These are phyloP conservation scores for Lentinula edodes DNA, from an alignment of 768 basidiomycete genomes.

Conservation along the genomic window DNA sequence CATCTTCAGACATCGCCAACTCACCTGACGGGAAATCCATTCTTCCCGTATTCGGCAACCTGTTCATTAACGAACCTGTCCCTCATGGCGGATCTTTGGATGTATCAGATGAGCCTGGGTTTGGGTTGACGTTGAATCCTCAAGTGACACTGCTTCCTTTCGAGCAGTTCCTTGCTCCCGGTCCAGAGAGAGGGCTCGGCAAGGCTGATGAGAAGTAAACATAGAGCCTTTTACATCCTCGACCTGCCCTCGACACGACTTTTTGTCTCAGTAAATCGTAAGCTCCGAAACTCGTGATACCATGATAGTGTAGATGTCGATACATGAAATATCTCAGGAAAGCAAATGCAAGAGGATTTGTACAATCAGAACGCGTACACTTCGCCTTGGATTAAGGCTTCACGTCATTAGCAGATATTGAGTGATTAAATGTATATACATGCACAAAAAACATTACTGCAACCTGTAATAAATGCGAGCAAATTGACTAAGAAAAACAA, in stretches of 20 bases:
- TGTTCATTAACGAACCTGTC: conserved; percentile 5
- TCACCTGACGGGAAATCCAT: conserved; percentile 5
- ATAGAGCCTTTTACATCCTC: neutral
- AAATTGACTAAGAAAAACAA: neutral
- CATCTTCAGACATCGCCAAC: conserved; percentile 2
- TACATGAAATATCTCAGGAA: too few species aligned
- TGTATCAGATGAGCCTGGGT: conserved; percentile 5
- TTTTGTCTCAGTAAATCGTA: too few species aligned
- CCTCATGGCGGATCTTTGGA: conserved; percentile 7
- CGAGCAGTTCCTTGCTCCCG: conserved; percentile 1
- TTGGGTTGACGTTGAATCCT: conserved; percentile 4
- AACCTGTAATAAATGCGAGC: neutral
- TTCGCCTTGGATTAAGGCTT: too few species aligned
- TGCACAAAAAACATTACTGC: neutral
- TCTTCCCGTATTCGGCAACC: conserved; percentile 4
- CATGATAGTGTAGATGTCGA: too few species aligned
- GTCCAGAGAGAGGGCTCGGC: conserved; percentile 3
- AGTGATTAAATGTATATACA: neutral
- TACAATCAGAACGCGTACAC: too few species aligned
- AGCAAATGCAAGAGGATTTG: too few species aligned
- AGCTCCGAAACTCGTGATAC: too few species aligned
- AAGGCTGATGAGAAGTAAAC: neutral
- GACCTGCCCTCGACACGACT: neutral
- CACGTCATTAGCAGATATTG: neutral
- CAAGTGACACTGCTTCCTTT: neutral